Base-by-base conservation (phyloP, 2,329 filamentous ascomycete genomes). In the Microcera coccophila region DNA sequence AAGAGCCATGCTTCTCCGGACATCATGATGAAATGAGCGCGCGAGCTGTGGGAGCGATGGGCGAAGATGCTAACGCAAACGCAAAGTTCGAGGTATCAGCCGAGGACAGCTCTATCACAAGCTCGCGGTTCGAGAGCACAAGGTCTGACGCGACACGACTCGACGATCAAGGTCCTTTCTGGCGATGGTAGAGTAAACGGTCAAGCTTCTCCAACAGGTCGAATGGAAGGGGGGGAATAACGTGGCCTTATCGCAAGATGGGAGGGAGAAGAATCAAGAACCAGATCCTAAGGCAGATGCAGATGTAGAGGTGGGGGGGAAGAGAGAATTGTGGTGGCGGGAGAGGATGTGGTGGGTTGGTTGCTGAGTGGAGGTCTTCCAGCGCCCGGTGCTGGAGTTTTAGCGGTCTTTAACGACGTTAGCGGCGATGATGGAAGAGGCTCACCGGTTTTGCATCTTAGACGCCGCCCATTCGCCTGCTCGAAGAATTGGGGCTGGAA, bases 1-100 rank as follows among this genome's bases (percentile, higher is more conserved):
- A 94, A 98, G 68, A 98, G 78, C 93, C 93, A 96, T 69, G 90
- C 90, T 81, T 96, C 90, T 71, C 90, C 90, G 63, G 90, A 95
- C 90, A 96, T 96, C 55, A 67, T 69, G 36, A 35, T 58, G 53
- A 44, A 49, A 50, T 46, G 37, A 48, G 49, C 42, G 50, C 44
- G 48, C 50, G 47, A 47, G 41, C 36, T 35, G 47, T 43, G 47
- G 45, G 42, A 39, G 46, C 36, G 24, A 41, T n/a, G 16, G 24
- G 12, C 7, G 22, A 26, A 12, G 7, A 26, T 26, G 36, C 21
- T 17, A 38, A 36, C 40, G 36, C 21, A 20, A 38, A 36, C 40
- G 32, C 17, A 29, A 41, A 41, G 35, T 15, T 39, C 21, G 26
- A 32, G 24, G 8, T 36, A 19, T 28, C n/a, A 17, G 31, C 26